Percentiles rank a stretch among this genome's conserved stretches.
Conservation (phyloP, 176 grass and related monocot species). For the Elaeis guineensis region DNA sequence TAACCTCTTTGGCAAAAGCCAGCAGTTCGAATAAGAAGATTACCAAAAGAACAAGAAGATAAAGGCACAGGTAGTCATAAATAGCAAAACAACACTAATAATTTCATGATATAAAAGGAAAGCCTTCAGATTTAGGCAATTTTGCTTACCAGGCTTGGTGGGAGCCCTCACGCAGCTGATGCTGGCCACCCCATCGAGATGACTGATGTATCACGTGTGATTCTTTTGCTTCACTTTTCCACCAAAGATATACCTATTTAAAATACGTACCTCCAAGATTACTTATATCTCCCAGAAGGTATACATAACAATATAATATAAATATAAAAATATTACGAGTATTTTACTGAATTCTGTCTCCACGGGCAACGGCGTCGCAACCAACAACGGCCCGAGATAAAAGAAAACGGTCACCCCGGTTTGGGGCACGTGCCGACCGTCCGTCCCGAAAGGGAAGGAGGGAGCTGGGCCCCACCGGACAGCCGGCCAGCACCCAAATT, state of each 20-base stretch:
- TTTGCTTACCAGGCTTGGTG: no score
- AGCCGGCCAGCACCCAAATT: neutral
- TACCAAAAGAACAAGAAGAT: no score
- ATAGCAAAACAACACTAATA: no score
- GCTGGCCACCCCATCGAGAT: neutral
- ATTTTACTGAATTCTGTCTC: neutral
- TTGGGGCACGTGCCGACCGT: no score
- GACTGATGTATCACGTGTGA: conserved; percentile 30
- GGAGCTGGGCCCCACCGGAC: neutral
- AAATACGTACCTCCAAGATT: neutral
- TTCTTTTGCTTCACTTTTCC: conserved; percentile 46
- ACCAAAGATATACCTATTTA: conserved; percentile 6
- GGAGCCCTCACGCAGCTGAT: neutral
- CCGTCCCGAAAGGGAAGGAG: no score
- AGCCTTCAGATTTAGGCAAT: no score
- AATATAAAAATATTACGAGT: neutral
- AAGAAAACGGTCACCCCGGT: no score
- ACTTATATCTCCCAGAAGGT: conserved; percentile 8
- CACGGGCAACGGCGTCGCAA: neutral
- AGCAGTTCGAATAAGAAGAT: no score
- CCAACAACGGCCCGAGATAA: no score
- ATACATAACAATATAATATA: neutral
- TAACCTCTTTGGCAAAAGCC: no score
- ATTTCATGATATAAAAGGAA: no score
- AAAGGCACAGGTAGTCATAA: no score